phyloP scores from a whole-genome alignment of 345 rosid genomes.

The Lumnitzera littorea region DNA sequence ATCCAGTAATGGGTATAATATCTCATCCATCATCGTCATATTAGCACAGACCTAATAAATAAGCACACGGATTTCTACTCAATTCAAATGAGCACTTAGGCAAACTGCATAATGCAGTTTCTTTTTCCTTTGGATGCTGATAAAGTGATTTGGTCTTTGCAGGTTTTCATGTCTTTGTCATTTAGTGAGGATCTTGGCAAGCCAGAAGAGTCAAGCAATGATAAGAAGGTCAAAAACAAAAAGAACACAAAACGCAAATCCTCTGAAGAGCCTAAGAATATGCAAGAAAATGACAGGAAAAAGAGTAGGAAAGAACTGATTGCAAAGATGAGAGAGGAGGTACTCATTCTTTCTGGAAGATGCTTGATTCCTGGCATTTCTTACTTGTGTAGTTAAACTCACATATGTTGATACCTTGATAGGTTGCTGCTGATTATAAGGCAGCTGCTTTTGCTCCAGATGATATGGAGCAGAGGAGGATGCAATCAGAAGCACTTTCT shows the following conservation, averaged over 20 bases:
- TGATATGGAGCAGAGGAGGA: conserved; percentile 49
- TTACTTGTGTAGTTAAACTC: neutral
- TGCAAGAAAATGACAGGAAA: conserved; percentile 53
- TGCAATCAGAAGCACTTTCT: conserved; percentile 78
- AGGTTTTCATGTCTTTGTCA: conserved; percentile 83
- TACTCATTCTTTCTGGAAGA: conserved; percentile 11
- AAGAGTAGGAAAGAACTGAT: conserved; percentile 57
- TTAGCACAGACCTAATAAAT: too few relatives aligned
- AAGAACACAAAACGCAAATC: conserved; percentile 48
- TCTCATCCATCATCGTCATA: too few relatives aligned
- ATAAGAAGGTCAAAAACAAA: conserved; percentile 38
- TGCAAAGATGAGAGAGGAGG: conserved; percentile 78
- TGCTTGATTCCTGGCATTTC: neutral
- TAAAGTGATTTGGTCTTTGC: conserved; percentile 6
- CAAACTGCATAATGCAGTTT: neutral
- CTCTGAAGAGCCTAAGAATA: conserved; percentile 46
- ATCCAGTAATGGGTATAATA: too few relatives aligned
- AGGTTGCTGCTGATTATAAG: conserved; percentile 87
- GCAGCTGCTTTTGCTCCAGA: conserved; percentile 58
- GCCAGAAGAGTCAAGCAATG: conserved; percentile 24
- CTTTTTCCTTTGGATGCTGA: neutral
- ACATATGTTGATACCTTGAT: conserved; percentile 1
- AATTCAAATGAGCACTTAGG: too few relatives aligned
- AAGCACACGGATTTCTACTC: too few relatives aligned
- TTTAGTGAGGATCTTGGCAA: conserved; percentile 78